These are phyloP conservation scores for Ceratobasidium sp. DNA, from an alignment of 1,284 basidiomycete genomes.

Conservation along the genomic window DNA sequence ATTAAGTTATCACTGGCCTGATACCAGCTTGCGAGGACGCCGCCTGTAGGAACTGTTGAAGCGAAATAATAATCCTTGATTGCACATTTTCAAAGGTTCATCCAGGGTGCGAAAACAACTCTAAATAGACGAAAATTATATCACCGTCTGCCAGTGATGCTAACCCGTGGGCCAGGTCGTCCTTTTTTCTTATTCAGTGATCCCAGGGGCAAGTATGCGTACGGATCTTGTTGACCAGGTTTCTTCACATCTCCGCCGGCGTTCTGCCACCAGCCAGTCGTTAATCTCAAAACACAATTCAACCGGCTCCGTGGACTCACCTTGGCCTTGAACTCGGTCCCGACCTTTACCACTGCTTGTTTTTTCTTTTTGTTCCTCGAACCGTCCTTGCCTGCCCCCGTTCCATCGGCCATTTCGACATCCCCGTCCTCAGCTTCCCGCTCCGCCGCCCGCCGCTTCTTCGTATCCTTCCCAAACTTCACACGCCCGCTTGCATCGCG, in stretches of 20 bases:
- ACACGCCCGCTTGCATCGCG: slow-evolving; percentile 85
- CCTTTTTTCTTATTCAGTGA: slow-evolving; percentile 70
- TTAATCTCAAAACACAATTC: not conserved
- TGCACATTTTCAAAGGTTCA: not conserved
- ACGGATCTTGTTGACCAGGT: slow-evolving; percentile 84
- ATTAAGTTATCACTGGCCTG: not conserved
- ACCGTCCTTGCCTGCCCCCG: slow-evolving; percentile 54
- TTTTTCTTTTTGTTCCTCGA: slow-evolving; percentile 64
- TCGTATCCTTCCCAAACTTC: slow-evolving; percentile 98
- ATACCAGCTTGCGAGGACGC: not conserved
- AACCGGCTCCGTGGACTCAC: slow-evolving; percentile 55
- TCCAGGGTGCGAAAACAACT: not conserved
- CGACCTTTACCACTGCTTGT: slow-evolving; percentile 68
- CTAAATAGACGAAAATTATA: not conserved
- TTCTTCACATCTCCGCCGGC: slow-evolving; percentile 94
- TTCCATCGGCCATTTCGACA: slow-evolving; percentile 74
- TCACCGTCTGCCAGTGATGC: slow-evolving; percentile 39
- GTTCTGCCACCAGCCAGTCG: slow-evolving; percentile 64
- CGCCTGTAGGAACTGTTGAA: not conserved
- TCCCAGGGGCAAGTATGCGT: slow-evolving; percentile 87
- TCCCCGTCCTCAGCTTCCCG: slow-evolving; percentile 69
- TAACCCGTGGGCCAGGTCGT: slow-evolving; percentile 32
- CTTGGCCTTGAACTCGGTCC: slow-evolving; percentile 91
- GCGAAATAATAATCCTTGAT: not conserved
- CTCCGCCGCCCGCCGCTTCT: slow-evolving; percentile 79